These are phyloP conservation scores for Cryptosporidium canis DNA, from an alignment of 169 alveolate species.

Conservation along the genomic window DNA sequence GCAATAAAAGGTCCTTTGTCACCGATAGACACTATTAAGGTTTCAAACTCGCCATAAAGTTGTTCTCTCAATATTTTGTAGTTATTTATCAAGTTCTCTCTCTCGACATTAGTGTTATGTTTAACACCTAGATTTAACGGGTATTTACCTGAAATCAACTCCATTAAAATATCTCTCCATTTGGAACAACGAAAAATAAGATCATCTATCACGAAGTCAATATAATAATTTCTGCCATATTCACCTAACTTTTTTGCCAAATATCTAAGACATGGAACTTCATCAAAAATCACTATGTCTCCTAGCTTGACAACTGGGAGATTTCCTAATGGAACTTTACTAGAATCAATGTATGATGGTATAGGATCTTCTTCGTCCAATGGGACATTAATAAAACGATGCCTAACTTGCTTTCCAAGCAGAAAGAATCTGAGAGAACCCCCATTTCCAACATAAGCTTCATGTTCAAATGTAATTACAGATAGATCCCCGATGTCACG, in stretches of 20 bases:
- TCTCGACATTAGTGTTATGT: not conserved
- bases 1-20: conserved; percentile 68
- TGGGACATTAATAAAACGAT: conserved; percentile 61
- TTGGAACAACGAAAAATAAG: conserved; percentile 42
- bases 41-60: conserved; percentile 57
- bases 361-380: conserved; percentile 58
- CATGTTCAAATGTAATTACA: conserved; percentile 50
- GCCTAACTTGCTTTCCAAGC: conserved; percentile 63
- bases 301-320: conserved; percentile 60
- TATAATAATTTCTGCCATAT: conserved; percentile 64
- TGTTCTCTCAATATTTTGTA: conserved; percentile 58
- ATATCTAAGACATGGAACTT: conserved; percentile 60
- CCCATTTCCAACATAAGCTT: conserved; percentile 58
- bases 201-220: conserved; percentile 62
- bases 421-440: conserved; percentile 62
- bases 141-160: not conserved
- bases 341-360: conserved; percentile 42
- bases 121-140: not conserved
- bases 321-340: conserved; percentile 62
- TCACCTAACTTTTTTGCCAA: conserved; percentile 67
- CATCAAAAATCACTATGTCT: conserved; percentile 48
- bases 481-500: conserved; percentile 69
- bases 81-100: not conserved
- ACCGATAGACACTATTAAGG: conserved; percentile 42
- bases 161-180: conserved; percentile 71